These are phyloP conservation scores for Tremella yokohamensis DNA, from an alignment of 768 basidiomycete genomes.

Conservation along the genomic window DNA sequence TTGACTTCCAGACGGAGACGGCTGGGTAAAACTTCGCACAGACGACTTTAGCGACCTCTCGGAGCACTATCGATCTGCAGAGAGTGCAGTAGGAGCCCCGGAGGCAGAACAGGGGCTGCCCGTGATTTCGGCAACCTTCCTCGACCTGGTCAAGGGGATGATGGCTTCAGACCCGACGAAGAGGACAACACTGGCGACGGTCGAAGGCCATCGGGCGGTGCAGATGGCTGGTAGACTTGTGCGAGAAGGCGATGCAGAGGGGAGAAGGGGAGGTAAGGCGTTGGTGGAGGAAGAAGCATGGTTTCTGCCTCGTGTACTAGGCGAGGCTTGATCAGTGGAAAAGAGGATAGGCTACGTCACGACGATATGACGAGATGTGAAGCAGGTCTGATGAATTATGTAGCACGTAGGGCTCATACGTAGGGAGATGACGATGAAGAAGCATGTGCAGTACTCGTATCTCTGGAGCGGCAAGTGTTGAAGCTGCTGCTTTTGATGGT, in stretches of 20 bases:
- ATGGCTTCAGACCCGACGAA: constrained; percentile 29
- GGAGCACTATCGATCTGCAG: constrained; percentile 32
- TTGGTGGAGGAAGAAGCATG: constrained; percentile 4
- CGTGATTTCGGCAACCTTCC: constrained; percentile 19
- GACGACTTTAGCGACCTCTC: constrained; percentile 72
- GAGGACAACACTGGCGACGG: constrained; percentile 18
- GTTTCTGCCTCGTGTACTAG: background rate
- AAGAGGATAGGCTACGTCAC: background rate
- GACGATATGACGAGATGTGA: background rate
- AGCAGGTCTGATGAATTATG: background rate
- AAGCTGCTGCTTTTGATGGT: no score
- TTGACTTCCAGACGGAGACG: constrained; percentile 59
- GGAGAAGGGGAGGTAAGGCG: background rate
- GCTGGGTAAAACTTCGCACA: constrained; percentile 87
- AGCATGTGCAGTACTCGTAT: no score
- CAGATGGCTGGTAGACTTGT: background rate
- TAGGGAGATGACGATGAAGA: no score
- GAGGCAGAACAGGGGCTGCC: constrained; percentile 12
- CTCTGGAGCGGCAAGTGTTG: no score
- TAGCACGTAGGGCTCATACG: no score
- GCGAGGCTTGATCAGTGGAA: background rate
- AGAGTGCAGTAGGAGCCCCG: background rate
- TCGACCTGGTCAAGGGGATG: constrained; percentile 34
- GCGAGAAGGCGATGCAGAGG: background rate
- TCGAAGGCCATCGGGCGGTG: background rate